Base-by-base conservation (phyloP, 345 rosid genomes). In the Syzygium aqueum region DNA sequence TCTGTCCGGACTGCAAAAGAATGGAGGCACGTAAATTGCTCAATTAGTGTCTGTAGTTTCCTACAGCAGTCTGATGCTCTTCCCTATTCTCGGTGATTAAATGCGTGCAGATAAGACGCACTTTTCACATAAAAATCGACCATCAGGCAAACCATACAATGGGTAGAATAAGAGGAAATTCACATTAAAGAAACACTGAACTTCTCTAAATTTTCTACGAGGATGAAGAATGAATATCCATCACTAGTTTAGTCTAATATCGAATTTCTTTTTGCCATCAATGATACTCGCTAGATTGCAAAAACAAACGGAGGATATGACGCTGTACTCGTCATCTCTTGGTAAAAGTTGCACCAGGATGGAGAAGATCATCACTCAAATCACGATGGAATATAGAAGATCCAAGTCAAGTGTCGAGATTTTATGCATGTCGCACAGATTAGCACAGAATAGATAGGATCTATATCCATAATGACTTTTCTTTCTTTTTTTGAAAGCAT, bases 1-100 rank as follows among this genome's bases (percentile, higher is more conserved):
- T 91, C 93, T 92, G 77, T 89, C 96, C 95, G 27, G 96, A 94
- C 96, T 94, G 94, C 53, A 86, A 51, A 33, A 27, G 82, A 73
- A 73, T 49, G 27, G 27, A 19, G 14, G 13, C 82, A 19, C 25
- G 46, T 5, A 9, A 73, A 23, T 73, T 37, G 49, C 80, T 73
- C 46, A 67, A 67, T 33, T 33, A 8, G 22, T 8, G 78, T 17
- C 80, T 67, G 46, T 19, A 33, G 4, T 73, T 33, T 73, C 7
- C 80, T 5, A 73, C 49, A 10, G 4, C 25, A 33, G 14, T 33
- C 46, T 19, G 49, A 5, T 19, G 80, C 49, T 33, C 46, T 19
- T 49, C 80, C 80, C 80, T 73, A 73, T 9, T 37, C 25, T 73
- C 17, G 80, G 46, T 33, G 46, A 33, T 73, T 17, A 33, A 46